A percentile compares a stretch with the other conserved stretches of the same genome.
These are phyloP conservation scores for Saccharomycopsis capsularis DNA, from an alignment of 805 yeast species.

Conservation along the genomic window DNA sequence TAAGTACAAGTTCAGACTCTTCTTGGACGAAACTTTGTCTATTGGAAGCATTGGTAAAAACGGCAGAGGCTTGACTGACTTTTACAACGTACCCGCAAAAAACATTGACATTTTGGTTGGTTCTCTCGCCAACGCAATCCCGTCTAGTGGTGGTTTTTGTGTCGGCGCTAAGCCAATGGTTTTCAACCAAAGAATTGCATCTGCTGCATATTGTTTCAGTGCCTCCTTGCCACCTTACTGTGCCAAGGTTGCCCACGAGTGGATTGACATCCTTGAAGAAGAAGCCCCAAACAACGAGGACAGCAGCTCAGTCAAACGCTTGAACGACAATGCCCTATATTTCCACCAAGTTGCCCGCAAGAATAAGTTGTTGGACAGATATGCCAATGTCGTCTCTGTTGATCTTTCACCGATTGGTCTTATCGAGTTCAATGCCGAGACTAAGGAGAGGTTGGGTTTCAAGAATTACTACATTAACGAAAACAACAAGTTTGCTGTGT, in stretches of 20 bases:
- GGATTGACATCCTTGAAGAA: slow-evolving; percentile 43
- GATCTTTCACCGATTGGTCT: slow-evolving; percentile 63
- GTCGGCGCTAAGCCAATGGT: slow-evolving; percentile 80
- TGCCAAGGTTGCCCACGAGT: slow-evolving; percentile 56
- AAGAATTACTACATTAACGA: slow-evolving; percentile 34
- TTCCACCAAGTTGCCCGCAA: slow-evolving; percentile 37
- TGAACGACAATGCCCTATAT: slow-evolving; percentile 36
- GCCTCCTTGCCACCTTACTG: slow-evolving; percentile 93
- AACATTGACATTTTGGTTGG: slow-evolving; percentile 85
- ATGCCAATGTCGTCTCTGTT: slow-evolving; percentile 48
- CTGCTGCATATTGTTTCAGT: slow-evolving; percentile 85
- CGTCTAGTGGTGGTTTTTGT: slow-evolving; percentile 90
- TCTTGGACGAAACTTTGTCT: slow-evolving; percentile 82
- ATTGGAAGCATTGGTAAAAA: slow-evolving; percentile 78
- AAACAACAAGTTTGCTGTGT: slow-evolving; percentile 30
- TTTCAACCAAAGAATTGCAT: slow-evolving; percentile 85
- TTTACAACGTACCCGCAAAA: slow-evolving; percentile 46
- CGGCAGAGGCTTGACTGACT: slow-evolving; percentile 84
- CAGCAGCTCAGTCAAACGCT: slow-evolving; percentile 29
- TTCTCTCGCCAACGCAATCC: slow-evolving; percentile 72
- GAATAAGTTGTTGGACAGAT: slow-evolving; percentile 32
- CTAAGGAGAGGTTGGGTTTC: slow-evolving; percentile 37
- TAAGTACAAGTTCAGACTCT: slow-evolving; percentile 76
- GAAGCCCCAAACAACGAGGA: slow-evolving; percentile 30
- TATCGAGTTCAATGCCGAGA: slow-evolving; percentile 47